A percentile compares a stretch with the other conserved stretches of the same genome.
phyloP scores from a whole-genome alignment of 352 stramenopile genomes.

The Phytopythium aichiense region DNA sequence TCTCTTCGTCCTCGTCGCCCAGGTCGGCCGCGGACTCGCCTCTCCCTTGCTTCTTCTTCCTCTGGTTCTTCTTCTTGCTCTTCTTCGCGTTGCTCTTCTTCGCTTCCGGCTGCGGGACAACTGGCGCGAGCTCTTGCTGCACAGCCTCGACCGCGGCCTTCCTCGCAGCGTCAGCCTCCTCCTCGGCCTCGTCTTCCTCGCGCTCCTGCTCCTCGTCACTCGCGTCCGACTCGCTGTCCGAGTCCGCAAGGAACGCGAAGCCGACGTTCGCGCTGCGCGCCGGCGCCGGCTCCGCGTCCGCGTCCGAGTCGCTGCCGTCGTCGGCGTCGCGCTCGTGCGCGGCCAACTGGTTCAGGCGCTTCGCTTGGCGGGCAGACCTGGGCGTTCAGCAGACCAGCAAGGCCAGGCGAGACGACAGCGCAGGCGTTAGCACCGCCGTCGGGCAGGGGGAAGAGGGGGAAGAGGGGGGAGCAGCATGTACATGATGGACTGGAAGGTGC shows the following conservation, averaged over 20 bases:
- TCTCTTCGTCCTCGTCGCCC: constrained; percentile 20
- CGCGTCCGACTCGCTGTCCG: constrained; percentile 48
- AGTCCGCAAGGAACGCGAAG: constrained; percentile 73
- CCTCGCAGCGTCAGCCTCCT: constrained; percentile 9
- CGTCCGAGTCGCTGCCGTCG: constrained; percentile 26
- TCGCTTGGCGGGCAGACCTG: constrained; percentile 80
- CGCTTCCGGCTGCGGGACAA: not conserved
- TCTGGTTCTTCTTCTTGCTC: constrained; percentile 27
- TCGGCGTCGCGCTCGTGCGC: constrained; percentile 11
- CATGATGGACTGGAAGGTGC: no score
- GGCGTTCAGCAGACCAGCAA: not conserved
- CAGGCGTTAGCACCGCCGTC: not conserved
- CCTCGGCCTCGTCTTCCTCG: constrained; percentile 16
- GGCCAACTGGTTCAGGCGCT: constrained; percentile 48
- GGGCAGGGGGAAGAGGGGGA: not conserved
- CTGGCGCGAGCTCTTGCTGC: not conserved
- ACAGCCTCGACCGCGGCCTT: constrained; percentile 8
- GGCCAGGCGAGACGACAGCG: not conserved
- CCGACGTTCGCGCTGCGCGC: constrained; percentile 18
- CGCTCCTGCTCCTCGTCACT: constrained; percentile 20
- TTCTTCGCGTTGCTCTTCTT: constrained; percentile 8
- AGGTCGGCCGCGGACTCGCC: constrained; percentile 13
- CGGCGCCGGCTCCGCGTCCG: constrained; percentile 44
- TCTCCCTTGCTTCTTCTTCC: constrained; percentile 11
- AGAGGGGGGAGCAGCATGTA: not conserved